Conservation (phyloP, 2,329 filamentous ascomycete genomes). For the Phialophora expanda region DNA sequence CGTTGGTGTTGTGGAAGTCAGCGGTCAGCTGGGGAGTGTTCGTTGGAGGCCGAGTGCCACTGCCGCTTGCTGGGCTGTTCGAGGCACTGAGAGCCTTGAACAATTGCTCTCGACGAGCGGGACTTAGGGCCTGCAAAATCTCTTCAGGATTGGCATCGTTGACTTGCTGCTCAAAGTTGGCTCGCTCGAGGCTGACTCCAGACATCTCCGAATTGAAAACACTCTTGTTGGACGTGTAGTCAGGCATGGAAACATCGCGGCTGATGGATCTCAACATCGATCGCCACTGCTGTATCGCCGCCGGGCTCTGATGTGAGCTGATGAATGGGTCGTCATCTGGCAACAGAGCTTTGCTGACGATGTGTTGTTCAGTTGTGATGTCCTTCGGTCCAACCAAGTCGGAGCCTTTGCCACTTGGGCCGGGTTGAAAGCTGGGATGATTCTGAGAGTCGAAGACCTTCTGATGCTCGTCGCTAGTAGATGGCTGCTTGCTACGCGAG, state of each 20-base stretch:
- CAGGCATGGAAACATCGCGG: constrained; percentile 57
- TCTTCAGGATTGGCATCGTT: constrained; percentile 48
- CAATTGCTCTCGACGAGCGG: constrained; percentile 36
- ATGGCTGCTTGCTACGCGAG: constrained; percentile 28
- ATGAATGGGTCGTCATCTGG: constrained; percentile 49
- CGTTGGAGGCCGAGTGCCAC: constrained; percentile 30
- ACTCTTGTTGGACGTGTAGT: constrained; percentile 52
- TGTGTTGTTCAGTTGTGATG: constrained; percentile 42
- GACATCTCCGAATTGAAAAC: constrained; percentile 50
- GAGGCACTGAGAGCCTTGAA: constrained; percentile 48
- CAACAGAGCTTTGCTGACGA: constrained; percentile 6
- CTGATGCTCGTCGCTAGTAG: constrained; percentile 21
- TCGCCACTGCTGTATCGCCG: constrained; percentile 39
- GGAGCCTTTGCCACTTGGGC: constrained; percentile 41
- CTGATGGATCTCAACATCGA: constrained; percentile 43
- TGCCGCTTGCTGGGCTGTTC: constrained; percentile 36
- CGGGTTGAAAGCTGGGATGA: constrained; percentile 29
- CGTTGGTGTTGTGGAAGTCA: constrained; percentile 8
- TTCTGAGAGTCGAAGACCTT: constrained; percentile 26
- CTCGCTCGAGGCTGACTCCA: constrained; percentile 45
- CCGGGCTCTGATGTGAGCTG: constrained; percentile 45
- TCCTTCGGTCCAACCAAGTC: constrained; percentile 33
- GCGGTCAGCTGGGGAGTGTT: constrained; percentile 30
- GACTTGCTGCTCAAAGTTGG: constrained; percentile 45
- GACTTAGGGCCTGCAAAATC: constrained; percentile 36